Evolutionary conservation across 1,284 basidiomycete species (phyloP), one percentile per base, ranked within the genome.

Genomic region (Phylloboletellus chloephorus): DNA sequence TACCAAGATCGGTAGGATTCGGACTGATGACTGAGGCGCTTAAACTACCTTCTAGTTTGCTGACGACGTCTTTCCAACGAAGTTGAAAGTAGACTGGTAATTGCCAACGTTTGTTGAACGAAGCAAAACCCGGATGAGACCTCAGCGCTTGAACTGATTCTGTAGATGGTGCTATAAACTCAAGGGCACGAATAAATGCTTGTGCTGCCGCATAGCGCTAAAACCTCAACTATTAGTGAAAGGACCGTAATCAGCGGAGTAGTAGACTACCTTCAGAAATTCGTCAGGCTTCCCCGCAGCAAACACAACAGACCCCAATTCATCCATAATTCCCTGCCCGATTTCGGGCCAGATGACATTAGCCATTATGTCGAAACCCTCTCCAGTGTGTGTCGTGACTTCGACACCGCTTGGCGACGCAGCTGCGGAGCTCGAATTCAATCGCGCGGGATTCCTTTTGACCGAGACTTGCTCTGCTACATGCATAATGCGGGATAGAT

Each of bases 41-140:
- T 17, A 95, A 65, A 1, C 67, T 65, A 7, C 81, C 78, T 64
- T 97, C 94, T 11, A 94, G 66, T 32, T 72, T 72, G 0, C 72
- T 66, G 1, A 95, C 80, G 39, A 96, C 88, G 54, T 96, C 93
- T 60, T 97, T 95, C 85, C 93, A 95, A n/a, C 94, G 78, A 50
- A 98, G 71, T 60, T 98, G 95, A 63, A 96, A 98, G 61, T 98
- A 98, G 12, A 98, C 88, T 1, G 91, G 88, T 5, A 98, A 72
- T 59, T 98, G 95, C 94, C 95, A 98, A 29, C 92, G 74, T 42
- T 79, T 74, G 56, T 87, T 79, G 54, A 98, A 95, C 0, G 80
- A 64, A 6, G 60, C 52, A 61, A 85, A 94, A 4, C 80, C 70
- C 0, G 80, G 74, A 60, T 91, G 86, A 4, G 67, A 56, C 4